Percentiles rank a stretch among this genome's conserved stretches.
phyloP scores from a whole-genome alignment of 129 eudicot genomes.

The Centella asiatica region DNA sequence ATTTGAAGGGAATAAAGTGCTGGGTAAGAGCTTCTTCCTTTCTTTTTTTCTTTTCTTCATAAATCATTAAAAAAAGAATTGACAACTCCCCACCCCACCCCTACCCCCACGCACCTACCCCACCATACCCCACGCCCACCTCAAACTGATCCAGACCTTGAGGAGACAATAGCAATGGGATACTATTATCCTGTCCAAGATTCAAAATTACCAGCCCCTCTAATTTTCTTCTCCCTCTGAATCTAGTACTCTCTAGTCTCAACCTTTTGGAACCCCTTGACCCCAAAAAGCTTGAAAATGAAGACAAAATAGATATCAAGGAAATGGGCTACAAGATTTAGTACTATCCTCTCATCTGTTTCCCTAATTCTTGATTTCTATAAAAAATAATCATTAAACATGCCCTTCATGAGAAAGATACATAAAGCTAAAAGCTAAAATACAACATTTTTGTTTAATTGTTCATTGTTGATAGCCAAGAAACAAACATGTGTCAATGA shows the following conservation, averaged over 20 bases:
- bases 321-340: too few relatives aligned
- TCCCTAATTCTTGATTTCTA: too few relatives aligned
- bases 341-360: neutral
- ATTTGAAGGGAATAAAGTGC: conserved; percentile 49
- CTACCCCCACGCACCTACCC: too few relatives aligned
- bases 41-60: conserved; percentile 6
- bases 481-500: neutral
- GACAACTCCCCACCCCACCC: too few relatives aligned
- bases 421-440: neutral
- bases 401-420: too few relatives aligned
- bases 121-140: too few relatives aligned
- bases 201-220: conserved; percentile 9
- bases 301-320: neutral
- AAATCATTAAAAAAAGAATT: neutral
- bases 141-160: neutral
- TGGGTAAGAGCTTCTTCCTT: neutral
- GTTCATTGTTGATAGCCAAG: conserved; percentile 1
- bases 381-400: too few relatives aligned
- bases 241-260: too few relatives aligned
- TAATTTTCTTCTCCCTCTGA: too few relatives aligned
- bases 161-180: conserved; percentile 11
- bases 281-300: too few relatives aligned
- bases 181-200: neutral
- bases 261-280: too few relatives aligned
- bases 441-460: neutral